Evolutionary conservation across 495 filamentous ascomycete species (phyloP), one percentile per base, ranked within the genome.

Genomic region (Tuber borchii): DNA sequence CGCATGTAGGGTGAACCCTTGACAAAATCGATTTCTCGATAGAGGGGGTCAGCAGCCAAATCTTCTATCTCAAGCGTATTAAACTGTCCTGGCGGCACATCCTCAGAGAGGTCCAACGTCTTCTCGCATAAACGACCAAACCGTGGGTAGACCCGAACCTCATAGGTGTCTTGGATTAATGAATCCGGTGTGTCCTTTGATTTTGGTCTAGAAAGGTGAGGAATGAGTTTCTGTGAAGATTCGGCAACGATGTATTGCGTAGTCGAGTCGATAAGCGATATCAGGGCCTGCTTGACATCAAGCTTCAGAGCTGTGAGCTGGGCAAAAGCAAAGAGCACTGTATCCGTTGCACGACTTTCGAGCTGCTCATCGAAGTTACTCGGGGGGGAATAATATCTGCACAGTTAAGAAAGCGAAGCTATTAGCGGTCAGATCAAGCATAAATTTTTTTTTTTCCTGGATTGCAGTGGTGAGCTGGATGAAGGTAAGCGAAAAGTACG

Each of bases 201-300:
- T 75, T 61, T 71, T 84, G 82, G 43, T 74, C 70, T 51, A n/a
- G 83, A 72, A 37, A 77, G 77, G 71, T 84, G 70, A 10, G 88
- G 79, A 0, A 87, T 87, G 0, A 88, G 73, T 2, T 86, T 87
- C n/a, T 81, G 83, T 0, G 88, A 88, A 2, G 88, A 87, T 79
- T 91, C 89, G 43, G 89, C 88, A 31, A 90, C 84, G 45, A 90
- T 86, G 74, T 88, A 87, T 79, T 89, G 88, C 19, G 86, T 85
- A 10, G 87, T 84, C 34, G 86, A 85, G 73, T 90, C 89, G 71
- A 90, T 87, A 34, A 91, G 85, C 61, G 88, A 88, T 16, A 90
- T 85, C 75, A 89, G 84, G 31, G 83, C 84, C 10, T 88, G 87
- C 45, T 86, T 85, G 65, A 84, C 84, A 40, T 85, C 82, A 68